A percentile compares a stretch with the other conserved stretches of the same genome.
These are phyloP conservation scores for Scleroderma citrinum DNA, from an alignment of 768 basidiomycete species.

Conservation along the genomic window DNA sequence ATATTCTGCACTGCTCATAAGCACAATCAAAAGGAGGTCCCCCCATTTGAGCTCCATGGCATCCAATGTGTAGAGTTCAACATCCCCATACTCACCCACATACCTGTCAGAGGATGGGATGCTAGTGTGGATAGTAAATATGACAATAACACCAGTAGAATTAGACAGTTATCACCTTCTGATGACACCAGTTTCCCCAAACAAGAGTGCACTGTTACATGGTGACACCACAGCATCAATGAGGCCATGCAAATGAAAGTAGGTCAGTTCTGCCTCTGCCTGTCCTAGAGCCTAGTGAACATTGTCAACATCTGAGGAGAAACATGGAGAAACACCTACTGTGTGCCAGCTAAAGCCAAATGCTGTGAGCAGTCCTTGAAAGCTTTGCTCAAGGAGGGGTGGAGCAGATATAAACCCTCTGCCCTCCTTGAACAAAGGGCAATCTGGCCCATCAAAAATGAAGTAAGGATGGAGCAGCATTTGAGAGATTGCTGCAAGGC, in stretches of 20 bases:
- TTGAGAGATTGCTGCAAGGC: constrained; percentile 32
- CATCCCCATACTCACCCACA: not conserved
- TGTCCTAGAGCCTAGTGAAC: constrained; percentile 1
- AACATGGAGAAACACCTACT: constrained; percentile 6
- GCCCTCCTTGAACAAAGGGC: constrained; percentile 37
- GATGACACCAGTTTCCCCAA: not conserved
- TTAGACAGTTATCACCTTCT: not conserved
- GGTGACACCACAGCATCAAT: not conserved
- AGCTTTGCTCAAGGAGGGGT: constrained; percentile 10
- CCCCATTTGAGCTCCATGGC: not conserved
- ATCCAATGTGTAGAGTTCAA: not conserved
- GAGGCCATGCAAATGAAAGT: not conserved
- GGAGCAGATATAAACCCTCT: too few species aligned
- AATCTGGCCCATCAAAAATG: constrained; percentile 44
- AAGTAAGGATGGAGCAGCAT: constrained; percentile 39
- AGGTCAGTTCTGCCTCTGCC: constrained; percentile 4
- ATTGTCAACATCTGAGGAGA: not conserved
- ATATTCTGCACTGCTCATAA: not conserved
- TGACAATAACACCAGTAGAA: too few species aligned
- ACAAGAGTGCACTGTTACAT: constrained; percentile 1
- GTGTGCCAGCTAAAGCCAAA: constrained; percentile 37
- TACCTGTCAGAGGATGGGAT: not conserved
- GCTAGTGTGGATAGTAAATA: not conserved
- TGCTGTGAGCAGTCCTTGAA: constrained; percentile 29
- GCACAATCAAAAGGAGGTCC: not conserved